These are phyloP conservation scores for Penicillium sp. DNA, from an alignment of 2,329 filamentous ascomycete species.

Conservation along the genomic window DNA sequence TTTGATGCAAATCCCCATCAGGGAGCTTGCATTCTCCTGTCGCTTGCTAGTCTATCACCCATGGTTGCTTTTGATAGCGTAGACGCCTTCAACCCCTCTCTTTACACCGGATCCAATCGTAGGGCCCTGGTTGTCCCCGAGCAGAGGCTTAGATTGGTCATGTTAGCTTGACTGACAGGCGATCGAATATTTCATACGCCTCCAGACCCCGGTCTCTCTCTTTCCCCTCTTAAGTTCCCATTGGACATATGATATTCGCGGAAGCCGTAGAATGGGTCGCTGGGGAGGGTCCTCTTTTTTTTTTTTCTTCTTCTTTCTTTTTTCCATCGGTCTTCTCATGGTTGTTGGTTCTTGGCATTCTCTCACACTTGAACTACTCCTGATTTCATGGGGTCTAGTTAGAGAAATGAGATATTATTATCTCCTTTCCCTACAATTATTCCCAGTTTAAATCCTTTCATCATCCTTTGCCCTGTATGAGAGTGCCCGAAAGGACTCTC, in stretches of 20 bases:
- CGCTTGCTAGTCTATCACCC: conserved; percentile 2
- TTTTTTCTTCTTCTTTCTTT: background rate
- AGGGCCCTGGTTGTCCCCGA: background rate
- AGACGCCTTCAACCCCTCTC: background rate
- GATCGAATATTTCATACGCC: background rate
- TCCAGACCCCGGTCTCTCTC: conserved; percentile 4
- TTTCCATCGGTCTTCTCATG: background rate
- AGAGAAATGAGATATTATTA: background rate
- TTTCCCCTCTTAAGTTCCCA: conserved; percentile 14
- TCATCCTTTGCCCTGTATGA: background rate
- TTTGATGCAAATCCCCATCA: conserved; percentile 1
- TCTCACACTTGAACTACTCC: background rate
- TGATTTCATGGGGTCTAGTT: no score
- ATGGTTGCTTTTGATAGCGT: conserved; percentile 3
- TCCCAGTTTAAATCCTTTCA: background rate
- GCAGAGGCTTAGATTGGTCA: background rate
- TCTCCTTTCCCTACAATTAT: background rate
- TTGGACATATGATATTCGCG: conserved; percentile 17
- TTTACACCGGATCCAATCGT: background rate
- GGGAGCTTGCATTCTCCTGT: conserved; percentile 14
- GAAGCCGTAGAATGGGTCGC: conserved; percentile 8
- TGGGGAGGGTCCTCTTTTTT: background rate
- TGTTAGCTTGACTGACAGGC: background rate
- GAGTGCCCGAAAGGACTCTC: background rate
- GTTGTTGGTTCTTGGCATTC: background rate